A percentile compares a stretch with the other conserved stretches of the same genome.
Conservation (phyloP, 2,329 filamentous ascomycete genomes). For the Pseudogymnoascus sp. region DNA sequence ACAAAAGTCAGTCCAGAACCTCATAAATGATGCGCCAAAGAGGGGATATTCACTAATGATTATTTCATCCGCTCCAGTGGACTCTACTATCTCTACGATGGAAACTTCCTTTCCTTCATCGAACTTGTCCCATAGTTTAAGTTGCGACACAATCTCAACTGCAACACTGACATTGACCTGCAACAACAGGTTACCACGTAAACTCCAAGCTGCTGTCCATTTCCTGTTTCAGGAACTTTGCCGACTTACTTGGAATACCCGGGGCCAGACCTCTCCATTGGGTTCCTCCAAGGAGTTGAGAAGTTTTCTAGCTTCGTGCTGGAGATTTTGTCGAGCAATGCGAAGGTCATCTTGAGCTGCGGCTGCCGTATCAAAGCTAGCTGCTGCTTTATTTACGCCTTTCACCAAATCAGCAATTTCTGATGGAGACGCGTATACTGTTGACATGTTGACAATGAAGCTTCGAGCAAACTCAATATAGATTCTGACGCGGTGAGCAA, state of each 20-base stretch:
- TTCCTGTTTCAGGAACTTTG: not conserved
- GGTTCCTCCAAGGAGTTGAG: conserved; percentile 19
- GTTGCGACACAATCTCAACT: conserved; percentile 17
- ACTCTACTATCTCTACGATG: conserved; percentile 14
- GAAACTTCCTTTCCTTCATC: conserved; percentile 17
- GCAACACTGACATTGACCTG: conserved; percentile 19
- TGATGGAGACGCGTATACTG: conserved; percentile 11
- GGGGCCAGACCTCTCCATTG: conserved; percentile 20
- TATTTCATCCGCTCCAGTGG: conserved; percentile 18
- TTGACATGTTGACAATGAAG: conserved; percentile 12
- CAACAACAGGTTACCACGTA: not conserved
- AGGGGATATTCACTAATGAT: conserved; percentile 17
- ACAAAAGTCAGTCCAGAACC: not conserved
- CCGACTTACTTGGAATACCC: conserved; percentile 16
- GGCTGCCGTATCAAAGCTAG: conserved; percentile 10
- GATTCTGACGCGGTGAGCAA: not conserved
- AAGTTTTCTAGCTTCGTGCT: conserved; percentile 18
- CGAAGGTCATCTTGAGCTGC: conserved; percentile 12
- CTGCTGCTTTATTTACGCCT: conserved; percentile 15
- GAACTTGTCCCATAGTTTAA: conserved; percentile 17
- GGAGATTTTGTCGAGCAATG: conserved; percentile 17
- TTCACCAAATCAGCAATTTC: conserved; percentile 16
- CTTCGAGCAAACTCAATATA: not conserved
- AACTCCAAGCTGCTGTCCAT: not conserved
- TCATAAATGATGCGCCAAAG: not conserved